Conservation (phyloP, 192 early-diverging fungal species). For the Coemansia umbellata region DNA sequence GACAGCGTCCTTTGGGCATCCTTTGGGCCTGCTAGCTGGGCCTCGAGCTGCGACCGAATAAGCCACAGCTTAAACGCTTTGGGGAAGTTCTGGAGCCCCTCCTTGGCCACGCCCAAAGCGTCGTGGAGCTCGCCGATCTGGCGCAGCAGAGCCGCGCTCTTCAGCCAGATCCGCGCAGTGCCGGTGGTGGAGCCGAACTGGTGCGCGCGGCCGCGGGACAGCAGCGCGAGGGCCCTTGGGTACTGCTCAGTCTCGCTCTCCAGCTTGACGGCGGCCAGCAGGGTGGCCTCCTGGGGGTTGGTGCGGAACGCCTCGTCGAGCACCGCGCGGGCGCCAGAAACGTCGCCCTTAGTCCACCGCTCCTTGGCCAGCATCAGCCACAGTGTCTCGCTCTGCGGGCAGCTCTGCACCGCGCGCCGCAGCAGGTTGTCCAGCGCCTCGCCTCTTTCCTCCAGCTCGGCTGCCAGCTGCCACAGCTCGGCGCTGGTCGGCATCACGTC, state of each 20-base stretch:
- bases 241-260: conserved; percentile 86
- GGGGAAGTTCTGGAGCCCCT: conserved; percentile 69
- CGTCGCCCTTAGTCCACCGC: conserved; percentile 77
- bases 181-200: conserved; percentile 25
- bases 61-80: conserved; percentile 90
- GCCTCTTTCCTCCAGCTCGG: conserved; percentile 81
- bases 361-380: conserved; percentile 99
- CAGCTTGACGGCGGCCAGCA: conserved; percentile 93
- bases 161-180: conserved; percentile 93
- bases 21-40: conserved; percentile 61
- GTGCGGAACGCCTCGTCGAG: conserved; percentile 85
- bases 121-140: conserved; percentile 60
- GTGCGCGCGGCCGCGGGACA: conserved; percentile 62
- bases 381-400: conserved; percentile 87
- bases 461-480: conserved; percentile 82
- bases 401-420: conserved; percentile 78
- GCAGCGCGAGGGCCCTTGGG: conserved; percentile 68
- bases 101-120: conserved; percentile 65
- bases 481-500: conserved; percentile 70
- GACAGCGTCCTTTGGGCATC: conserved; percentile 71
- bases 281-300: conserved; percentile 90
- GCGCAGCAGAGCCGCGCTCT: conserved; percentile 81
- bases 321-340: conserved; percentile 77
- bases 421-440: conserved; percentile 75
- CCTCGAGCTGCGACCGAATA: conserved; percentile 81